Conservation (phyloP, 371 early-diverging fungal genomes). For the Syncephalastrum contaminatum region DNA sequence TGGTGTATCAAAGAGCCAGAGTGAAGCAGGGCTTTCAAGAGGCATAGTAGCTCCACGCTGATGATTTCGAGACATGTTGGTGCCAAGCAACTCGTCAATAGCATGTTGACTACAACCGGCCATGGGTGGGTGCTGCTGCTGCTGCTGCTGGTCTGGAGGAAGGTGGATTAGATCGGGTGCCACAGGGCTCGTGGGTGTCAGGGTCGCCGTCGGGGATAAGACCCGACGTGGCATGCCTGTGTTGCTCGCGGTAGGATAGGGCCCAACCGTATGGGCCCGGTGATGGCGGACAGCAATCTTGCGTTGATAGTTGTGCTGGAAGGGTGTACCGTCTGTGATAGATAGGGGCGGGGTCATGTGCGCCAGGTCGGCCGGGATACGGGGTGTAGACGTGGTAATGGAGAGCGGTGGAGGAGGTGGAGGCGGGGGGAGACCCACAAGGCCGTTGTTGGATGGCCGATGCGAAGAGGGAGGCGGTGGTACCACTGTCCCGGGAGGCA, state of each 20-base stretch:
- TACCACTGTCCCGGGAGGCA: background rate
- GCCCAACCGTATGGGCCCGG: conserved; percentile 4
- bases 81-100: too few relatives aligned
- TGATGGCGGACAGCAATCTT: conserved; percentile 12
- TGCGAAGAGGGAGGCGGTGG: conserved; percentile 9
- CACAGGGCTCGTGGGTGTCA: too few relatives aligned
- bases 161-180: too few relatives aligned
- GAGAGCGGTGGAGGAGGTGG: conserved; percentile 12
- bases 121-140: conserved; percentile 5
- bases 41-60: conserved; percentile 16
- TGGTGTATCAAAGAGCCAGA: conserved; percentile 31
- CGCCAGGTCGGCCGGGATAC: too few relatives aligned
- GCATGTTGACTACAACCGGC: background rate
- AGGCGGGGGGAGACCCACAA: conserved; percentile 3
- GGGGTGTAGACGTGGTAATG: too few relatives aligned
- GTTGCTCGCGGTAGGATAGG: conserved; percentile 11
- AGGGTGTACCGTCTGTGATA: background rate
- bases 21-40: conserved; percentile 15
- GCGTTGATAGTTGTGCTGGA: conserved; percentile 10
- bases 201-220: too few relatives aligned
- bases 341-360: background rate
- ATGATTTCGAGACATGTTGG: background rate
- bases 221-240: too few relatives aligned
- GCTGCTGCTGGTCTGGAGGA: background rate
- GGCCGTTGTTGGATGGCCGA: background rate